Evolutionary conservation across 345 rosid species (phyloP).

Genomic region (Iberis pinnata): DNA sequence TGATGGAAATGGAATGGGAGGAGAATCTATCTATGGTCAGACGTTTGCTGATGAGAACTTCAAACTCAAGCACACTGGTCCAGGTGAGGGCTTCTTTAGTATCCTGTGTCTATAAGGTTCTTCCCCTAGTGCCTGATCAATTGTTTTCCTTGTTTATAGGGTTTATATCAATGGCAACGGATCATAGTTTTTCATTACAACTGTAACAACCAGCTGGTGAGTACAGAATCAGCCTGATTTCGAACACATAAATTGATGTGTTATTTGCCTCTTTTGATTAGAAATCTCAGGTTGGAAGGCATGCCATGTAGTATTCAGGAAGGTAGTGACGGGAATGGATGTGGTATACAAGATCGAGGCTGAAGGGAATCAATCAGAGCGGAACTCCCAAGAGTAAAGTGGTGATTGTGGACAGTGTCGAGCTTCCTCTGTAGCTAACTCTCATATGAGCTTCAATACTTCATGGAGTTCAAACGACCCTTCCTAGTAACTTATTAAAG

Average conservation of each 20-base stretch:
- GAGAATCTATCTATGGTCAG: constrained; percentile 93
- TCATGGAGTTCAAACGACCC: too few relatives aligned
- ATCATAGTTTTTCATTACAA: constrained; percentile 95
- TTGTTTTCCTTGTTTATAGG: constrained; percentile 36
- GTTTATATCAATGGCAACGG: constrained; percentile 84
- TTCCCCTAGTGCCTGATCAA: neutral
- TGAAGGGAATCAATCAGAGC: constrained; percentile 70
- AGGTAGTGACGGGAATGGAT: constrained; percentile 89
- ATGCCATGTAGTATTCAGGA: constrained; percentile 94
- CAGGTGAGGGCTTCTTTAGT: constrained; percentile 44
- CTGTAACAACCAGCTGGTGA: constrained; percentile 92
- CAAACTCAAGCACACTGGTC: constrained; percentile 93
- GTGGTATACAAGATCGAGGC: constrained; percentile 93
- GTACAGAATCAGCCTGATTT: constrained; percentile 7
- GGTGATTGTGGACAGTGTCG: constrained; percentile 85
- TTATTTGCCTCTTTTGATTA: constrained; percentile 14
- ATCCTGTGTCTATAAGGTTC: neutral
- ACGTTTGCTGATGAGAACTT: constrained; percentile 91
- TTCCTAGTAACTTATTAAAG: too few relatives aligned
- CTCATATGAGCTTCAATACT: too few relatives aligned
- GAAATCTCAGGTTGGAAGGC: constrained; percentile 50
- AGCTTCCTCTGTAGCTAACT: constrained; percentile 75
- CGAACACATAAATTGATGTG: neutral
- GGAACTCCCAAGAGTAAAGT: constrained; percentile 91
- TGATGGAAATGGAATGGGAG: constrained; percentile 87